Evolutionary conservation across 2,329 filamentous ascomycete species (phyloP), one percentile per base, ranked within the genome.

Genomic region (Berkeleyomyces basicola): DNA sequence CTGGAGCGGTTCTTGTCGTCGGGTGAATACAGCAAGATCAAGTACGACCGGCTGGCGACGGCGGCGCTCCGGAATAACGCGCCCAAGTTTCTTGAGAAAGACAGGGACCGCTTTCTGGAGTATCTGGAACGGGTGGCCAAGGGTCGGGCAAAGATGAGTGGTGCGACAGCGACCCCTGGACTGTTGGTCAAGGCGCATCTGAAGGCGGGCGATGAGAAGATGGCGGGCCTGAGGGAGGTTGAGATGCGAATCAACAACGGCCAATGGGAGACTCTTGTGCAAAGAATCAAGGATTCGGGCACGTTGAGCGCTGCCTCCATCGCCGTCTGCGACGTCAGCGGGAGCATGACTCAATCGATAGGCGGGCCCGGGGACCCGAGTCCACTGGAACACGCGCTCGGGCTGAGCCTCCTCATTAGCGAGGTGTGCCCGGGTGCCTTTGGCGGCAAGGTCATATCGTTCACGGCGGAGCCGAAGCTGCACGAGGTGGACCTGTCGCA

Each of bases 1-100:
- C 78, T 83, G 0, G 82, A 84, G 70, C 74, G 77, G 1, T 69
- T 80, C 40, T 72, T 83, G 62, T 72, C 76, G 0, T 73, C 74
- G 40, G 71, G 77, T 2, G 75, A 71, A 0, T 78, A 77, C 63
- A 68, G 70, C 4, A 71, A 77, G 14, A 83, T 84, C 72, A 73
- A 79, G 55, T 84, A 84, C 67, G 75, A 79, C n/a, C 75, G 74
- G 1, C n/a, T 53, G 31, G 9, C 11, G 4, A 23, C 33, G 14
- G 23, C 49, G 31, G 33, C 49, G 11, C 49, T 53, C 10, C 49
- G 33, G 1, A 53, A 53, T 6, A 36, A 53, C 7, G 33, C 10
- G 71, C 59, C 67, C 0, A 67, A 79, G 2, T 84, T 84, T 66
- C 65, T 53, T 14, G 7, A 36, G 5, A 4, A 53, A 4, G 49